Evolutionary conservation across 164 flowering plant species (phyloP), one percentile per base, ranked within the genome.

Genomic region (Aristolochia californica): DNA sequence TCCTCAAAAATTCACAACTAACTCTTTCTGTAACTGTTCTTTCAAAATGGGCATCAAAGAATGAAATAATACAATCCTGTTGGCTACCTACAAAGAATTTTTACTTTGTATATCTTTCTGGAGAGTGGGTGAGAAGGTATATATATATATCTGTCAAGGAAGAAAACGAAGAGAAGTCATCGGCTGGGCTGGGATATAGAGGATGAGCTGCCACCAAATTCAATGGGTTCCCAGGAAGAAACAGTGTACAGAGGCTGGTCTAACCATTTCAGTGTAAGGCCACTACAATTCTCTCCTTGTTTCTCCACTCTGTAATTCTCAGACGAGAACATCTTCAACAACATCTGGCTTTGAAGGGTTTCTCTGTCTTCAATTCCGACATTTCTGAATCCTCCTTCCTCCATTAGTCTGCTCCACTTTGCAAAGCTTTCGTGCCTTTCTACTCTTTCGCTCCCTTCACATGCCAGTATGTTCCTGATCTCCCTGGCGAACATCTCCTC

Each of bases 161-260:
- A 17, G 20, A 48, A 0, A 13, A 22, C 11, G 10, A 48, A 22
- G 12, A 22, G 20, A 48, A 48, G 15, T 59, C 22, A 28, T 80
- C 72, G 77, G 65, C 67, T 74, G 52, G 83, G 82, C 78, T 74
- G 88, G 60, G 87, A 69, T 51, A 71, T 62, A 17, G 85, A 71
- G 23, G 84, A 74, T 18, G 86, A 83, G 45, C 79, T 70, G 28
- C 88, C 91, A 8, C 80, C 84, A 66, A 73, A 68, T 56, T 82
- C 87, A 40, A 58, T 50, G 1, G 87, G 87, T 30, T 75, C 63
- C 99, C 99, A 93, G 17, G 91, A 84, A 8, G 99, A 89, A 63
- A 93, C 91, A 2, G 96, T 78, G 68, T 78, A 89, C 56, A 87
- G 81, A 54, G 89, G 81, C 77, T 87, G 96, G 60, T 87, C 96